Percentiles rank a stretch among this genome's conserved stretches.
Conservation (phyloP, 2,329 filamentous ascomycete genomes). For the Botrytis squamosa region DNA sequence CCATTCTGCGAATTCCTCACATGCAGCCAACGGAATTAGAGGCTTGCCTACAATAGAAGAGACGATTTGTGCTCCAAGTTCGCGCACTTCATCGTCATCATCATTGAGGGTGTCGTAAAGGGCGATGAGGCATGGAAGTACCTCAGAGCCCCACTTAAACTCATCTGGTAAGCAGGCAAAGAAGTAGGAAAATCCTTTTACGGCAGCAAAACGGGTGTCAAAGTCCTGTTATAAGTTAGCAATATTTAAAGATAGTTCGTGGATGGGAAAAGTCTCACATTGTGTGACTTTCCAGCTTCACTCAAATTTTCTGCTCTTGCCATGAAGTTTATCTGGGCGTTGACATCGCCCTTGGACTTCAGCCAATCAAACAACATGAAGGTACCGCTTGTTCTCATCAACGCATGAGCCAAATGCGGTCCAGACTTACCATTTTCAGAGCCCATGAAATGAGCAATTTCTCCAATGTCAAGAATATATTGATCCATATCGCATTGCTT, state of each 20-base stretch:
- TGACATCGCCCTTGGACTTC: not conserved
- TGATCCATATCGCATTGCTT: constrained; percentile 18
- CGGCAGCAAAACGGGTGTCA: constrained; percentile 62
- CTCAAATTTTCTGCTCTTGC: constrained; percentile 53
- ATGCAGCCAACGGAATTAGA: constrained; percentile 36
- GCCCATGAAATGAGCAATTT: constrained; percentile 5
- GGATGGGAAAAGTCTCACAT: constrained; percentile 41
- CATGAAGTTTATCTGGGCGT: constrained; percentile 31
- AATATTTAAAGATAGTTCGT: not conserved
- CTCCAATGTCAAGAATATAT: constrained; percentile 10
- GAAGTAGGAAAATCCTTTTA: constrained; percentile 56
- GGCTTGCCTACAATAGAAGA: constrained; percentile 48
- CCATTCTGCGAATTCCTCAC: constrained; percentile 23
- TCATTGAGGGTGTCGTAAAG: constrained; percentile 80
- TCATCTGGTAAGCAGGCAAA: constrained; percentile 28
- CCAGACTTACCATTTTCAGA: constrained; percentile 12
- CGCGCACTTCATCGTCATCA: constrained; percentile 86
- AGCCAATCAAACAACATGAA: constrained; percentile 21
- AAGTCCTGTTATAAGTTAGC: constrained; percentile 50
- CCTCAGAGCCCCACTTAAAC: constrained; percentile 8
- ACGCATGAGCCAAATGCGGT: constrained; percentile 48
- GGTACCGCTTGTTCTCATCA: constrained; percentile 49
- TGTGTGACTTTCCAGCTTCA: constrained; percentile 49
- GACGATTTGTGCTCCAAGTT: constrained; percentile 41
- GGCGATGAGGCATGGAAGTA: constrained; percentile 58